phyloP scores from a whole-genome alignment of 179 eudicot species.

The Heliamphora pulchella region DNA sequence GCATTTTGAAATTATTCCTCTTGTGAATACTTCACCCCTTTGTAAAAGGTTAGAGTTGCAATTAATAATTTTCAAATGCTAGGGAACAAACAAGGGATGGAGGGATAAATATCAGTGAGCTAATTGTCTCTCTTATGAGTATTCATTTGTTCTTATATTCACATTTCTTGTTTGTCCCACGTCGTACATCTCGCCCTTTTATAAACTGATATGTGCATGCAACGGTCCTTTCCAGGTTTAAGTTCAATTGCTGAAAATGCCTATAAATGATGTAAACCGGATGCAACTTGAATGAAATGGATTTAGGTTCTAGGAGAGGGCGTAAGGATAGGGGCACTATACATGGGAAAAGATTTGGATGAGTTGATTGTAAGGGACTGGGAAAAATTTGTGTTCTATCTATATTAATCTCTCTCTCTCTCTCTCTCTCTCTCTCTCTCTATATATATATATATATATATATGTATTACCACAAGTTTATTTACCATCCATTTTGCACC shows the following conservation, averaged over 20 bases:
- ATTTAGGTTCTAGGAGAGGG: not conserved
- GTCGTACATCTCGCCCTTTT: too few species aligned
- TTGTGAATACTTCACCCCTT: not conserved
- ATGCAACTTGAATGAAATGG: not conserved
- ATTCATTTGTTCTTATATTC: not conserved
- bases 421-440: too few species aligned
- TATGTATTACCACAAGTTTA: too few species aligned
- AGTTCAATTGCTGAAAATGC: not conserved
- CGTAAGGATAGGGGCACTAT: not conserved
- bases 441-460: too few species aligned
- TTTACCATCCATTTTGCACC: too few species aligned
- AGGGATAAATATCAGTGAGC: not conserved
- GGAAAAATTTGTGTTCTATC: too few species aligned
- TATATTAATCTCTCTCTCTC: too few species aligned
- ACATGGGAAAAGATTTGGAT: not conserved
- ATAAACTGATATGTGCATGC: not conserved
- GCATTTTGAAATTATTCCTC: constrained; percentile 1
- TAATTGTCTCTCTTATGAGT: not conserved
- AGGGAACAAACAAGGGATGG: not conserved
- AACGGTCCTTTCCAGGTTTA: not conserved
- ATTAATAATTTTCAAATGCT: not conserved
- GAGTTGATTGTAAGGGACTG: not conserved
- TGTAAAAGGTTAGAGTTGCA: not conserved
- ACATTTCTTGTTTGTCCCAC: not conserved
- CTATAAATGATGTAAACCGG: not conserved